A percentile compares a stretch with the other conserved stretches of the same genome.
These are phyloP conservation scores for Puccinia brachypodii DNA, from an alignment of 1,284 basidiomycete species.

Conservation along the genomic window DNA sequence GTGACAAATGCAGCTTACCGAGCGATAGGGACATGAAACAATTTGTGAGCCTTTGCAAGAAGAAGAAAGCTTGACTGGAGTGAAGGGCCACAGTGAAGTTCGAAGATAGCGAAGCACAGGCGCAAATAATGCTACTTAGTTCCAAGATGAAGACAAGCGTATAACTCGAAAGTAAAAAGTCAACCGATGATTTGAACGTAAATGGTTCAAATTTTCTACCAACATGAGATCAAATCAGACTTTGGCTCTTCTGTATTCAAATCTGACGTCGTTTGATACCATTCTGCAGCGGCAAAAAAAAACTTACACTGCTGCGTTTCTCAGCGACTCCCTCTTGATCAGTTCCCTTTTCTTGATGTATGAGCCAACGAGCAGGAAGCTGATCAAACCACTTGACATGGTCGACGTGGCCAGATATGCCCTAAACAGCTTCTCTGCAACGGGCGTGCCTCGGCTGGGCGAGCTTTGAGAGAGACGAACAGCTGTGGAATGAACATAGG, in stretches of 20 bases:
- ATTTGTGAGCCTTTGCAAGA: slow-evolving; percentile 9
- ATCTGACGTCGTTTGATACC: too few species aligned
- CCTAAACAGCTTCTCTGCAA: slow-evolving; percentile 4
- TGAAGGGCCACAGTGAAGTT: slow-evolving; percentile 20
- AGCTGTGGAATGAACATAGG: not conserved
- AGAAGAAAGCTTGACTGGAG: slow-evolving; percentile 11
- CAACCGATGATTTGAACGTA: not conserved
- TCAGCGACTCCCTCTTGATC: slow-evolving; percentile 3
- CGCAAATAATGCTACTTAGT: not conserved
- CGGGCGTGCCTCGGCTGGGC: not conserved
- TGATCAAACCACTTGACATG: not conserved
- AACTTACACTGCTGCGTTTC: slow-evolving; percentile 13
- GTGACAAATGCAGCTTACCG: not conserved
- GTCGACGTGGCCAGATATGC: slow-evolving; percentile 2
- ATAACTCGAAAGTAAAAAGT: slow-evolving; percentile 2
- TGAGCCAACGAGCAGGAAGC: slow-evolving; percentile 7
- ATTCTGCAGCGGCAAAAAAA: too few species aligned
- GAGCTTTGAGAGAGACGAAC: slow-evolving; percentile 7
- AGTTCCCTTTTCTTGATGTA: not conserved
- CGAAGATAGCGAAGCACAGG: slow-evolving; percentile 6
- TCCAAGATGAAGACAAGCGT: slow-evolving; percentile 15
- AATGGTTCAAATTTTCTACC: slow-evolving; percentile 21
- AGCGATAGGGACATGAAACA: slow-evolving; percentile 10
- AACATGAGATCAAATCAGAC: not conserved
- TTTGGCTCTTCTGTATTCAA: too few species aligned